Evolutionary conservation across 345 rosid species (phyloP), one percentile per base, ranked within the genome.

Genomic region (Carallia brachiata): DNA sequence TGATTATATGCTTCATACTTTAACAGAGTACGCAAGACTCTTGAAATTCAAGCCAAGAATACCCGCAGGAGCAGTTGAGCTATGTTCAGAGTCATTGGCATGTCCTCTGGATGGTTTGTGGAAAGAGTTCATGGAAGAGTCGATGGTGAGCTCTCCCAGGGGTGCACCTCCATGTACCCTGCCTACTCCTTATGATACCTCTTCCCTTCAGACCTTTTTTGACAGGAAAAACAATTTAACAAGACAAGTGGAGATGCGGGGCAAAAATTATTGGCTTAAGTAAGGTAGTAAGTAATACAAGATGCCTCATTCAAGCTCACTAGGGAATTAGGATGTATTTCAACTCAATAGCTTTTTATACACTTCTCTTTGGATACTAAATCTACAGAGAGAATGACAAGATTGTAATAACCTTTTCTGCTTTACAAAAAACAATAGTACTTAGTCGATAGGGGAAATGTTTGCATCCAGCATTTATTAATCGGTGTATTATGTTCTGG

Each of bases 1-100:
- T 36, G 97, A 78, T 67, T 88, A 89, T 85, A 88, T 90, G 90
- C 84, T 88, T 32, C 90, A 90, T 82, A 48, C 86, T 30, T 60
- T 92, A 65, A 87, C 70, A 1, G 90, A 88, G 67, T 92, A 92
- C 48, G 84, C 85, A 0, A 84, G 85, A 73, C 86, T 92, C n/a
- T 61, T 88, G 79, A 88, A 47, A 61, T 92, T 85, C 77, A 85
- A 88, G 57, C 96, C 96, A 4, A 36, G 55, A 55, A 73, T 84
- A 61, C 94, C 94, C 4, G 36, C 52, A 39, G 81, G 73, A 6
- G 90, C 82, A 0, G 72, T 70, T 0, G 90, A 90, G 84, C 48
- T 87, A 7, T 86, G 89, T 31, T 40, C 81, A 12, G 91, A 91
- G 54, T 58, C 53, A 32, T 69, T 84, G 86, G 88, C 79, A 5